Conservation (phyloP, 306 rosid genomes). For the Citrullus mucosospermus region DNA sequence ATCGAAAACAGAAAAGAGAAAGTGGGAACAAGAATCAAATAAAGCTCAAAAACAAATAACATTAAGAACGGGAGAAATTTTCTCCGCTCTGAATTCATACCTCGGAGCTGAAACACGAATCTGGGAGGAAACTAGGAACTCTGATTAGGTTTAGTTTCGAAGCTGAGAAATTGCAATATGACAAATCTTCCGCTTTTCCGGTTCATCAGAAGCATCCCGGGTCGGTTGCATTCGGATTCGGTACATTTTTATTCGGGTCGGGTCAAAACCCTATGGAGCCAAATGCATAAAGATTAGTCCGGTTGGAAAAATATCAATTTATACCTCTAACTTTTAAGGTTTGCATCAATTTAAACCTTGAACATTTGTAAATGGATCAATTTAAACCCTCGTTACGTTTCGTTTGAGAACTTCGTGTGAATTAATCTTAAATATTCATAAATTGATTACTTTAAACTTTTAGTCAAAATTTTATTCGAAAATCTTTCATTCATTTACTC, state of each 20-base stretch:
- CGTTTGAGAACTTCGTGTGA: too few species aligned
- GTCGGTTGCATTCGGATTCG: background rate
- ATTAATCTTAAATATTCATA: too few species aligned
- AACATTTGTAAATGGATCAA: too few species aligned
- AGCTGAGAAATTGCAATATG: background rate
- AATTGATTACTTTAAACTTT: too few species aligned
- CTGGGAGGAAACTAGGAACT: background rate
- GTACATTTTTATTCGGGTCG: background rate
- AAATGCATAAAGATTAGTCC: too few species aligned
- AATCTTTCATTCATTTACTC: too few species aligned
- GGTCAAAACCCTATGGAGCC: background rate
- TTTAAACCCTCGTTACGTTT: too few species aligned
- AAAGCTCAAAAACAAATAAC: background rate
- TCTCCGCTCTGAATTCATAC: background rate
- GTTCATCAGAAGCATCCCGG: background rate
- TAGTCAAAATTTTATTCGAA: too few species aligned
- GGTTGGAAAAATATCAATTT: too few species aligned
- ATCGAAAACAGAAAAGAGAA: background rate
- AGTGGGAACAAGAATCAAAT: background rate
- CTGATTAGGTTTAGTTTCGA: conserved; percentile 1
- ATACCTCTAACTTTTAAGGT: too few species aligned
- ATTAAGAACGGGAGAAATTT: background rate
- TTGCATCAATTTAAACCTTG: too few species aligned
- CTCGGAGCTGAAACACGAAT: background rate
- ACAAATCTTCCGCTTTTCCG: background rate